Evolutionary conservation across 352 stramenopile species (phyloP).

Genomic region (Phytophthora hybrid): DNA sequence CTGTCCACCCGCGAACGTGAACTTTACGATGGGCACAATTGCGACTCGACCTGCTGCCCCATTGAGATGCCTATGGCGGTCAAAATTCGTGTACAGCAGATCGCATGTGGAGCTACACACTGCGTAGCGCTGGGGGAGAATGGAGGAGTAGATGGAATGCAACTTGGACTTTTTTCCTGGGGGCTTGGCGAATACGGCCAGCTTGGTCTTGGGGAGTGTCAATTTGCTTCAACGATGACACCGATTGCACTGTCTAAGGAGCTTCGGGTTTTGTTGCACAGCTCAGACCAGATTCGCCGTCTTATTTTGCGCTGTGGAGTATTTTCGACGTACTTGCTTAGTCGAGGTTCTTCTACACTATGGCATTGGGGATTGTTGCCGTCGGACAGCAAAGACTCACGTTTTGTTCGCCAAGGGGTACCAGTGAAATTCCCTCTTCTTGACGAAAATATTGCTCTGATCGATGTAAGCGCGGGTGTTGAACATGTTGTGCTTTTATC

Average conservation of each 20-base stretch:
- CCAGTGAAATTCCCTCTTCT: conserved; percentile 34
- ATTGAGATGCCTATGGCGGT: conserved; percentile 10
- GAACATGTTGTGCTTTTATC: conserved; percentile 45
- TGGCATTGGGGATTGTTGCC: conserved; percentile 52
- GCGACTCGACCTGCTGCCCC: conserved; percentile 18
- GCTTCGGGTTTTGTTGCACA: conserved; percentile 23
- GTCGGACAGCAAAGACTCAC: conserved; percentile 4
- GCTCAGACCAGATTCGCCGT: background rate
- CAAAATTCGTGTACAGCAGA: conserved; percentile 32
- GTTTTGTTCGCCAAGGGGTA: conserved; percentile 29
- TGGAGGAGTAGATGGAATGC: background rate
- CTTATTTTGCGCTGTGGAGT: conserved; percentile 42
- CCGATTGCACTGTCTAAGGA: conserved; percentile 20
- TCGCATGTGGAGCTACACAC: conserved; percentile 55
- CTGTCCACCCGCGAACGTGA: conserved; percentile 18
- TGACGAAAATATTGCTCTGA: conserved; percentile 18
- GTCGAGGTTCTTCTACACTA: conserved; percentile 24
- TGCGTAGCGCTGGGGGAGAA: conserved; percentile 39
- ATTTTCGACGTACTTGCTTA: conserved; percentile 44
- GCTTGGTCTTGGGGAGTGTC: conserved; percentile 48
- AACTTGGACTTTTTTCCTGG: conserved; percentile 39
- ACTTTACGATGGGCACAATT: conserved; percentile 24
- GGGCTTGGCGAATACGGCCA: conserved; percentile 53
- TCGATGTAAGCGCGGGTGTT: conserved; percentile 37
- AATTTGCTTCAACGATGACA: conserved; percentile 29